Evolutionary conservation across 768 basidiomycete species (phyloP).

Genomic region (Chalciporus sphaerocephalus): DNA sequence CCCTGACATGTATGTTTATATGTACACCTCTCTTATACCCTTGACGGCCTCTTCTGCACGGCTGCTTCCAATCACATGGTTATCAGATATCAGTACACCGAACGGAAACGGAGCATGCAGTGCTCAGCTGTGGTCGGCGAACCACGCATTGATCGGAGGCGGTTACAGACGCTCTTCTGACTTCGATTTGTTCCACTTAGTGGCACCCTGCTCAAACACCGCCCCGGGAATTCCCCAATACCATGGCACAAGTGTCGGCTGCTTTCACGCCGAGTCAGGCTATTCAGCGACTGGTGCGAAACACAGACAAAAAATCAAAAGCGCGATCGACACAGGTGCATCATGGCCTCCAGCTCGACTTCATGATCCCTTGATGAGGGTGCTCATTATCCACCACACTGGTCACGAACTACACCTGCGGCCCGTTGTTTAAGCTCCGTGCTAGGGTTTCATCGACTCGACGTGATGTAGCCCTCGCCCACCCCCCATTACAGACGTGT

Average conservation of each 20-base stretch:
- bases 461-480: conserved; percentile 15
- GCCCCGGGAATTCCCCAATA: conserved; percentile 13
- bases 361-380: conserved; percentile 9
- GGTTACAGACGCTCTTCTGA: conserved; percentile 14
- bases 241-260: conserved; percentile 7
- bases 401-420: conserved; percentile 6
- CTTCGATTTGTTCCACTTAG: conserved; percentile 15
- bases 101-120: conserved; percentile 11
- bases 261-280: conserved; percentile 9
- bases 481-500: conserved; percentile 16
- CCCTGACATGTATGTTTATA: conserved; percentile 4
- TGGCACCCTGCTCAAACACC: conserved; percentile 21
- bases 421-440: conserved; percentile 26
- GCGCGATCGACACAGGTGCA: conserved; percentile 4
- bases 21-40: conserved; percentile 1
- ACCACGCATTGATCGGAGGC: conserved; percentile 27
- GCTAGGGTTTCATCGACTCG: conserved; percentile 11
- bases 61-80: not conserved
- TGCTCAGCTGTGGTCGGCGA: conserved; percentile 27
- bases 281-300: conserved; percentile 16
- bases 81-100: conserved; percentile 18
- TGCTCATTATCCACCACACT: conserved; percentile 7
- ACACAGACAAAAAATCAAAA: not conserved
- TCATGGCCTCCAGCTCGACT: conserved; percentile 9
- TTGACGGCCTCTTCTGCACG: conserved; percentile 10